Evolutionary conservation across 495 filamentous ascomycete genomes (phyloP), one percentile per base, ranked within the genome.

Genomic region (Tuber magnatum): DNA sequence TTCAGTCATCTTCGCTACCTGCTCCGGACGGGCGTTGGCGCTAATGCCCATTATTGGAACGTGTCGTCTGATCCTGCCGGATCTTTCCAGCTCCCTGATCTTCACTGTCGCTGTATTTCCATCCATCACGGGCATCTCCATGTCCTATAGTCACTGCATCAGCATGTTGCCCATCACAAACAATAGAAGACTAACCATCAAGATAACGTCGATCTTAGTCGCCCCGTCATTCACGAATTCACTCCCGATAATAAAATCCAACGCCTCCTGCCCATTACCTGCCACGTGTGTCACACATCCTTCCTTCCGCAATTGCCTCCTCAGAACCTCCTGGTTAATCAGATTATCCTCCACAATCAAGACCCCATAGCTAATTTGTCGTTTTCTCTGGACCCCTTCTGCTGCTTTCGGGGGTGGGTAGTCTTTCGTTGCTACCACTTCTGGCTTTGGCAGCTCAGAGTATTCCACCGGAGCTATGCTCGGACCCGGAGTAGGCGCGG

Each of bases 71-170:
- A 86, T 69, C 84, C 84, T 2, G 87, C 88, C 75, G 83, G 72
- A 41, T 76, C 74, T 76, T 92, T 79, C 90, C 71, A 91, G 84
- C 78, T 88, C 85, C 6, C 92, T 87, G 73, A 96, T 92, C 69
- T 86, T 85, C 46, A 85, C 83, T 28, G 91, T 90, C 74, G 91
- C 91, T 32, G 88, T 88, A 39, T 91, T 87, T 16, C 92, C 92
- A 81, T 94, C 90, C 89, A 93, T 93, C 22, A 94, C 84, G 0
- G 92, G 92, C 92, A 94, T 94, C 80, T 94, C 92, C 71, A 93
- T 89, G 79, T 94, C 92, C 91, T 65, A 65, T 65, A 4, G 16
- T 35, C 10, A 28, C 82, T 20, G 83, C 84, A 48, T 84, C 83
- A 0, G 88, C 87, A 71, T 84, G 71, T 91, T 91, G 81, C 92